These are phyloP conservation scores for Trametes sp. DNA, from an alignment of 1,284 basidiomycete genomes.

Conservation along the genomic window DNA sequence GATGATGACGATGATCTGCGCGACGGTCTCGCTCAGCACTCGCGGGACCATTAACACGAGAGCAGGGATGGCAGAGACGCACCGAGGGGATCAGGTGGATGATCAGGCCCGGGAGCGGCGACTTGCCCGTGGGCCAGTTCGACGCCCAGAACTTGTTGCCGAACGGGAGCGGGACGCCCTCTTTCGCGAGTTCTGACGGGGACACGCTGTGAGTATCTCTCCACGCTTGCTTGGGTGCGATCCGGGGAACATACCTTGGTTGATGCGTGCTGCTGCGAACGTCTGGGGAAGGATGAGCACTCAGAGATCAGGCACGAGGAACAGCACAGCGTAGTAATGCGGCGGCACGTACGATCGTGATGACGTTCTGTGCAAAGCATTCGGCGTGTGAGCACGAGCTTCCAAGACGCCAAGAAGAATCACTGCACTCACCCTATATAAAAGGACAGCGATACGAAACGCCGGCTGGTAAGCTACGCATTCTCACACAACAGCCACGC, in stretches of 20 bases:
- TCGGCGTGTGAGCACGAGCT: not conserved
- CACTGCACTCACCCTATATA: not conserved
- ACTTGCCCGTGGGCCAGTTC: constrained; percentile 67
- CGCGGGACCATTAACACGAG: no score
- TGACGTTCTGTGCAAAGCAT: constrained; percentile 35
- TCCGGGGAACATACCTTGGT: constrained; percentile 39
- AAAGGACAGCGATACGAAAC: constrained; percentile 49
- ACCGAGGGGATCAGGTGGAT: constrained; percentile 64
- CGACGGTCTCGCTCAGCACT: no score
- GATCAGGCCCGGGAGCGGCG: constrained; percentile 67
- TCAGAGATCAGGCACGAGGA: no score
- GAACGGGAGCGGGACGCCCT: constrained; percentile 60
- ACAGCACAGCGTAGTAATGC: not conserved
- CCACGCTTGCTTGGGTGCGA: no score
- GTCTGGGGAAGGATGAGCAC: constrained; percentile 30
- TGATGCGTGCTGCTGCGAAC: constrained; percentile 40
- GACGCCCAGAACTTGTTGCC: constrained; percentile 73
- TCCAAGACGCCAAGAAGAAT: not conserved
- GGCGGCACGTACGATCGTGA: constrained; percentile 36
- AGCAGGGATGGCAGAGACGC: no score
- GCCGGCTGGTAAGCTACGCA: not conserved
- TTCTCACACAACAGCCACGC: not conserved
- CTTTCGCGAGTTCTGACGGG: constrained; percentile 49
- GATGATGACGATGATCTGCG: constrained; percentile 59
- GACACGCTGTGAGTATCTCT: not conserved